These are phyloP conservation scores for Inga leiocalycina DNA, from an alignment of 306 rosid genomes.

Conservation along the genomic window DNA sequence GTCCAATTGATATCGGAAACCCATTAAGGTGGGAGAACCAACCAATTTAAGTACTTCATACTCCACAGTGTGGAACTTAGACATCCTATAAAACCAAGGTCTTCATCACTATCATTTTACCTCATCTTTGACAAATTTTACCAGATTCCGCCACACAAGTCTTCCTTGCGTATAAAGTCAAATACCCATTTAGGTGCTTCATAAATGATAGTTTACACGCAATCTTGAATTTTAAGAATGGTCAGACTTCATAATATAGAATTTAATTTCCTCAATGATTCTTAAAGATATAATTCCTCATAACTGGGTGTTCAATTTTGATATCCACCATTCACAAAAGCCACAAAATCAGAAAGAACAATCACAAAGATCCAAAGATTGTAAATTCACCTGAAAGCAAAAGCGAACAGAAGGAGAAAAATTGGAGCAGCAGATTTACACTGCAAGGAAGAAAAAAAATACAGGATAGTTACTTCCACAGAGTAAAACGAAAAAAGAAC, in stretches of 20 bases:
- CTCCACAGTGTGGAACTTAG: background rate
- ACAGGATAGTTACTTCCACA: constrained; percentile 25
- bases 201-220: background rate
- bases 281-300: constrained; percentile 8
- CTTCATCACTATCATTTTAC: background rate
- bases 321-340: constrained; percentile 11
- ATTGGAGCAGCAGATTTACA: constrained; percentile 99
- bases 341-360: constrained; percentile 15
- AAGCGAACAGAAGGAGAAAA: constrained; percentile 96
- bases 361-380: constrained; percentile 29
- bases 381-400: constrained; percentile 81
- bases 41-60: background rate
- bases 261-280: constrained; percentile 21
- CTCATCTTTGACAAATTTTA: background rate
- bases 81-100: background rate
- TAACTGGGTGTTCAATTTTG: constrained; percentile 19
- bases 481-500: background rate
- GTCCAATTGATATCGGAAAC: background rate
- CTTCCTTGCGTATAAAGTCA: constrained; percentile 6
- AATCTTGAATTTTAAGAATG: background rate
- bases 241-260: constrained; percentile 20
- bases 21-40: background rate
- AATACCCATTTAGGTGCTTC: constrained; percentile 3
- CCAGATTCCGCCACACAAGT: background rate
- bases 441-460: constrained; percentile 53